Percentiles rank a stretch among this genome's conserved stretches.
These are phyloP conservation scores for Elaeagnus macrophylla DNA, from an alignment of 306 rosid genomes.

Conservation along the genomic window DNA sequence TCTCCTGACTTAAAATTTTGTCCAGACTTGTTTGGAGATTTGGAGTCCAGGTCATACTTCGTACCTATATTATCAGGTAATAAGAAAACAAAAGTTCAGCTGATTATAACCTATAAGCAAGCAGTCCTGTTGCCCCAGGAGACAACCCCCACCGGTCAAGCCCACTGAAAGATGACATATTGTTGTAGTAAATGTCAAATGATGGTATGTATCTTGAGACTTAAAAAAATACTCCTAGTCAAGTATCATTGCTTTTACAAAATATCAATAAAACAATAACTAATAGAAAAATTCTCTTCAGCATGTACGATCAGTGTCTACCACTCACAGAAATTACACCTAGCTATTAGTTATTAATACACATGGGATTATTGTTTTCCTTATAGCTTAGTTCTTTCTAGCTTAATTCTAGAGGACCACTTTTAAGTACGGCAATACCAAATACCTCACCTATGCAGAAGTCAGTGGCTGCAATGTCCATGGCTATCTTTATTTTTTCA, in stretches of 20 bases:
- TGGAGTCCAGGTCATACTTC: slow-evolving; percentile 76
- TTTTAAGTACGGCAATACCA: slow-evolving; percentile 8
- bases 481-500: slow-evolving; percentile 78
- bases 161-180: no score
- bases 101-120: background rate
- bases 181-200: no score
- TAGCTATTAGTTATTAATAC: background rate
- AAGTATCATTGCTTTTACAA: slow-evolving; percentile 2
- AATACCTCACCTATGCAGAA: slow-evolving; percentile 73
- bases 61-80: slow-evolving; percentile 45
- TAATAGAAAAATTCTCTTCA: background rate
- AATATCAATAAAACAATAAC: background rate
- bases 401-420: background rate
- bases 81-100: slow-evolving; percentile 8
- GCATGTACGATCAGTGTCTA: background rate
- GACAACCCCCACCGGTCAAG: slow-evolving; percentile 1
- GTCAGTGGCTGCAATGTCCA: slow-evolving; percentile 71
- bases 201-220: background rate
- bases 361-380: background rate
- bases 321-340: background rate
- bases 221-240: slow-evolving; percentile 4
- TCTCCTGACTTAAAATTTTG: slow-evolving; percentile 85
- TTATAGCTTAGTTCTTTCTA: no score
- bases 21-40: slow-evolving; percentile 62
- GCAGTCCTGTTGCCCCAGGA: background rate